Percentiles rank a stretch among this genome's conserved stretches.
Conservation (phyloP, 1,284 basidiomycete species). For the Schizophyllum commune region DNA sequence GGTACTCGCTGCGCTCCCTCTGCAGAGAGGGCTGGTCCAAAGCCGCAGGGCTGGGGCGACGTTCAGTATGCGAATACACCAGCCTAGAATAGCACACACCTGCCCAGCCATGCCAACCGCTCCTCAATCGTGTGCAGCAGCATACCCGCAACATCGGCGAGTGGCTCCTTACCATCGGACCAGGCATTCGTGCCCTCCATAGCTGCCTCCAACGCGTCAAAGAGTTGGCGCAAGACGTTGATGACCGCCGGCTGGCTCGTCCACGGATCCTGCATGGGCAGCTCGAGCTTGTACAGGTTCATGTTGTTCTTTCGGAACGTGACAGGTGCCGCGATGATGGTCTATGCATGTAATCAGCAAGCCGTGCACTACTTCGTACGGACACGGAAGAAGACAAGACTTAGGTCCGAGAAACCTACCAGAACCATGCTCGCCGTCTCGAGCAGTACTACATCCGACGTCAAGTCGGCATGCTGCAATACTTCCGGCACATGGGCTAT, state of each 20-base stretch:
- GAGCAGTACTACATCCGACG: conserved; percentile 39
- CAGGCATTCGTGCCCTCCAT: conserved; percentile 22
- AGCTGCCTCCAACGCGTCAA: conserved; percentile 38
- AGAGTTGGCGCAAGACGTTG: conserved; percentile 66
- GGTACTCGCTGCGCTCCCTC: conserved; percentile 49
- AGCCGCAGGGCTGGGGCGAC: conserved; percentile 33
- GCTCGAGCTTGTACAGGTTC: conserved; percentile 70
- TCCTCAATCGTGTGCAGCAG: conserved; percentile 72
- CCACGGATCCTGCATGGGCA: conserved; percentile 77
- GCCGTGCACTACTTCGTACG: neutral
- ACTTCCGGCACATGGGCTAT: conserved; percentile 40
- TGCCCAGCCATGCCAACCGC: conserved; percentile 59
- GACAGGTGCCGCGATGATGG: conserved; percentile 64
- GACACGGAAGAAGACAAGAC: neutral
- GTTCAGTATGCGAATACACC: neutral
- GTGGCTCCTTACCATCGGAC: conserved; percentile 41
- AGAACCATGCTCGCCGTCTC: conserved; percentile 72
- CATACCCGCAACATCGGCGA: conserved; percentile 64
- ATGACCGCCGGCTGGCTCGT: conserved; percentile 66
- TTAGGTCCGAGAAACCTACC: conserved; percentile 45
- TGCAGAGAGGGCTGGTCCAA: conserved; percentile 36
- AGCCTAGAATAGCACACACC: conserved; percentile 31
- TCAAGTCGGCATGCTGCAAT: conserved; percentile 29
- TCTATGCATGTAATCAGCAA: conserved; percentile 33
- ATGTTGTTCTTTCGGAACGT: conserved; percentile 68